A percentile compares a stretch with the other conserved stretches of the same genome.
Conservation (phyloP, 495 filamentous ascomycete species). For the Neurospora sublineolata region DNA sequence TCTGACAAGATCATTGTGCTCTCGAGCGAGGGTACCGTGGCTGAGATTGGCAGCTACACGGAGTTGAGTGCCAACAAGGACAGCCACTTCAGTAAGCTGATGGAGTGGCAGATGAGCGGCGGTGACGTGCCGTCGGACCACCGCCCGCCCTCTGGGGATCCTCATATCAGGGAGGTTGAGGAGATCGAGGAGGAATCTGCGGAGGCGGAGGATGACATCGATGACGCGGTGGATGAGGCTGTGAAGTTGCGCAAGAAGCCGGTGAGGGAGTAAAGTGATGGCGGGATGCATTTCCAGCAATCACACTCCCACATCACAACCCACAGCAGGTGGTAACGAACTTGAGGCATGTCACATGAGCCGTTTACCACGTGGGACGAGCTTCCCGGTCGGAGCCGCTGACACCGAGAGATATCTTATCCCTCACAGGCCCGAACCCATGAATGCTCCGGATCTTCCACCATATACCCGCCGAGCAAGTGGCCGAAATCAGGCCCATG, state of each 20-base stretch:
- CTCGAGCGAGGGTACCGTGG: slow-evolving; percentile 69
- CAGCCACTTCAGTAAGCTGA: slow-evolving; percentile 84
- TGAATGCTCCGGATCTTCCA: neutral
- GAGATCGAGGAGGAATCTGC: slow-evolving; percentile 35
- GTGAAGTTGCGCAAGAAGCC: slow-evolving; percentile 1
- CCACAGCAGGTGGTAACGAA: neutral
- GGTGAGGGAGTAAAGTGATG: slow-evolving; percentile 3
- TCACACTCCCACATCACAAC: neutral
- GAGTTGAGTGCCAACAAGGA: slow-evolving; percentile 57
- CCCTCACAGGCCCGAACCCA: neutral
- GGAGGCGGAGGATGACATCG: slow-evolving; percentile 26
- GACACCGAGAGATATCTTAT: neutral
- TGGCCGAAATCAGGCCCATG: neutral
- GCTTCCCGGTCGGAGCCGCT: neutral
- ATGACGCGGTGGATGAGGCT: slow-evolving; percentile 9
- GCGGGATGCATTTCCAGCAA: slow-evolving; percentile 1
- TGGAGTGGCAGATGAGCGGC: slow-evolving; percentile 98
- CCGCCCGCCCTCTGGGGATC: slow-evolving; percentile 8
- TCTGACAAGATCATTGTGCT: slow-evolving; percentile 88
- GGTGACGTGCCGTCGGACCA: slow-evolving; percentile 41
- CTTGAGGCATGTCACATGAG: neutral
- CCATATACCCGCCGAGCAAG: neutral
- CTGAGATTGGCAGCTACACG: slow-evolving; percentile 75
- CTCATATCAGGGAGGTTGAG: slow-evolving; percentile 32
- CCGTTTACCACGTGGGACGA: neutral